Base-by-base conservation (phyloP, 306 rosid genomes). In the Citrullus mucosospermus region DNA sequence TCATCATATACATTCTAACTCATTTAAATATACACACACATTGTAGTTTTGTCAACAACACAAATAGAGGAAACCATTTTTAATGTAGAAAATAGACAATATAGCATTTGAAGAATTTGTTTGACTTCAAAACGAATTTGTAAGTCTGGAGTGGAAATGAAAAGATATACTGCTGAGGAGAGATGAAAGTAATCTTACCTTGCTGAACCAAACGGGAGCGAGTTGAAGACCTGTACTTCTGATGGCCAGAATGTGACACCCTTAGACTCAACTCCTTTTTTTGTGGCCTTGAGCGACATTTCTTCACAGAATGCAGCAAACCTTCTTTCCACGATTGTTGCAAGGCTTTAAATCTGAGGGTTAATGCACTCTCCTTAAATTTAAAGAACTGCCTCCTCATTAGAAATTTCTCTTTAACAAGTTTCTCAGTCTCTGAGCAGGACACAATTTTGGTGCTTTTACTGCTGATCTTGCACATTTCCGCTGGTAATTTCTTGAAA, bases 321-420 rank as follows among this genome's bases (percentile, higher is more conserved):
- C 91, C 90, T 85, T 96, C 99, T 85, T 87, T 93, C 99, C 99
- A 96, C 80, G 84, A 65, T 70, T 87, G 96, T 73, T 84, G 92
- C 84, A 87, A 86, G 30, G 96, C 92, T 88, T 85, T 93, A 86
- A 87, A 96, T 86, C 90, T 93, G 7, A 96, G 84, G 65, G 96
- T 81, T 62, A 89, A 16, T 58, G 88, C 96, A 82, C 89, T 88
- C 88, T 93, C 99, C 89, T 89, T 90, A 63, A 96, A 89, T 81
- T 83, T 93, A 46, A 86, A 84, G 69, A 80, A 80, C 77, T 65
- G 86, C 85, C 85, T 89, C 78, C 88, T 91, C 90, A 38, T 77
- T 2, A 73, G 85, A 82, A 96, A 85, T 71, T 85, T 96, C 82
- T 86, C 91, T 85, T 81, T 82, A 54, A 90, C 59, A 15, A 48